Evolutionary conservation across 805 yeast genomes (phyloP).

Genomic region (Spencermartinsiella europaea): DNA sequence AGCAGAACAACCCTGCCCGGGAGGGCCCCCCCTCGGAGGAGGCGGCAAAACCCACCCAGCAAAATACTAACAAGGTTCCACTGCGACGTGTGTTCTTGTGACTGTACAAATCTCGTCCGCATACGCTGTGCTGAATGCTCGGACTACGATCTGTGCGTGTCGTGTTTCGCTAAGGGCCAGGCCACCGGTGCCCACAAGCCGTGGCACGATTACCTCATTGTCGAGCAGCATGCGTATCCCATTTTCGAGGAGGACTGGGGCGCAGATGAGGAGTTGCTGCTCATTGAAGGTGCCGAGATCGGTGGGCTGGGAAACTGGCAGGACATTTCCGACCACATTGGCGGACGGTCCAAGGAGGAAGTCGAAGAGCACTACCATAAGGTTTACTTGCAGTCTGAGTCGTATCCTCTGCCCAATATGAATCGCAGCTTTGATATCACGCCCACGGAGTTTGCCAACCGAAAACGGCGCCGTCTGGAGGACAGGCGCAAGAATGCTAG

Average conservation of each 20-base stretch:
- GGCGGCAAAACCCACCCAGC: no score
- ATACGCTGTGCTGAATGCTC: slow-evolving; percentile 87
- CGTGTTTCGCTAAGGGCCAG: slow-evolving; percentile 86
- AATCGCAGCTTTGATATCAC: slow-evolving; percentile 62
- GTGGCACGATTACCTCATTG: slow-evolving; percentile 84
- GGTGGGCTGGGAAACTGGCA: slow-evolving; percentile 96
- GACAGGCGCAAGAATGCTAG: slow-evolving; percentile 57
- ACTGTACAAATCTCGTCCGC: slow-evolving; percentile 87
- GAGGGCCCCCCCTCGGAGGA: no score
- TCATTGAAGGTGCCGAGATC: slow-evolving; percentile 88
- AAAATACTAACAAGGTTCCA: slow-evolving; percentile 25
- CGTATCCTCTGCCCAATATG: slow-evolving; percentile 88
- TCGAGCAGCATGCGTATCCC: slow-evolving; percentile 94
- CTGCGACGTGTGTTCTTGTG: slow-evolving; percentile 95
- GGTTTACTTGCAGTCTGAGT: slow-evolving; percentile 60
- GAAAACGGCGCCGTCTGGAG: slow-evolving; percentile 68
- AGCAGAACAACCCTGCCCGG: no score
- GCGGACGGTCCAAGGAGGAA: slow-evolving; percentile 87
- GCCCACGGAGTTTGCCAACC: slow-evolving; percentile 63
- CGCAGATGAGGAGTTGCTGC: slow-evolving; percentile 89
- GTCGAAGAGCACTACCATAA: slow-evolving; percentile 77
- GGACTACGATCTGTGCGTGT: slow-evolving; percentile 96
- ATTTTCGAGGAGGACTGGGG: slow-evolving; percentile 92
- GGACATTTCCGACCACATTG: slow-evolving; percentile 94
- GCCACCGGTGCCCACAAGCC: slow-evolving; percentile 85